Evolutionary conservation across 1,139 yeast species (phyloP), one percentile per base, ranked within the genome.

Genomic region (Debaryomyces udenii): DNA sequence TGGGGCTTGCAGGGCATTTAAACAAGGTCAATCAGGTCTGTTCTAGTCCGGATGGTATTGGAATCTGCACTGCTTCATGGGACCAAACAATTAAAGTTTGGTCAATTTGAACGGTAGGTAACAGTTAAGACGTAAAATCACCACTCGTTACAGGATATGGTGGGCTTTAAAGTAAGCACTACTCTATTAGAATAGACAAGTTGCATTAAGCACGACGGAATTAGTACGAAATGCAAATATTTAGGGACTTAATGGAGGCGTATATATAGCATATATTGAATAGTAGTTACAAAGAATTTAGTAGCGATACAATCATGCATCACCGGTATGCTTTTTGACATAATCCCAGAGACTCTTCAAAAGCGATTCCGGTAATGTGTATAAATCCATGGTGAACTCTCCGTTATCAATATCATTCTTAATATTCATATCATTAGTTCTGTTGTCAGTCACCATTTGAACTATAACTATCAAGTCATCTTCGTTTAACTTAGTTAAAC

Each of bases 391-490:
- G 45, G 96, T 91, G 64, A 93, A 93, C 69, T 93, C 99, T 38
- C 99, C 99, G 56, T 89, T 94, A 49, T 91, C 98, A 39, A 88
- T 91, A 60, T 93, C 96, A 65, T 93, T 93, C 62, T 91, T 90
- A 57, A 93, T 87, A 65, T 87, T 90, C 96, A 93, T 93, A 44
- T 93, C 98, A 37, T 88, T 83, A 13, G 98, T 90, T 64, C 89
- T 83, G 67, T 93, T 93, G 64, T 93, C 98, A 40, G 96, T 90
- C 28, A 93, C 95, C 97, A 93, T 91, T 66, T 93, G 98, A 40
- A 93, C 98, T 39, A 93, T 94, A 28, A 91, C 95, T 44, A 93
- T 80, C 55, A 93, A 75, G 62, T 93, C 98, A 61, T 93, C 98
- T 64, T 93, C 99, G 45, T 76, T 83, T 47, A 93, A 75, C 64